Conservation (phyloP, 805 yeast species). For the Starmera dryadoides region DNA sequence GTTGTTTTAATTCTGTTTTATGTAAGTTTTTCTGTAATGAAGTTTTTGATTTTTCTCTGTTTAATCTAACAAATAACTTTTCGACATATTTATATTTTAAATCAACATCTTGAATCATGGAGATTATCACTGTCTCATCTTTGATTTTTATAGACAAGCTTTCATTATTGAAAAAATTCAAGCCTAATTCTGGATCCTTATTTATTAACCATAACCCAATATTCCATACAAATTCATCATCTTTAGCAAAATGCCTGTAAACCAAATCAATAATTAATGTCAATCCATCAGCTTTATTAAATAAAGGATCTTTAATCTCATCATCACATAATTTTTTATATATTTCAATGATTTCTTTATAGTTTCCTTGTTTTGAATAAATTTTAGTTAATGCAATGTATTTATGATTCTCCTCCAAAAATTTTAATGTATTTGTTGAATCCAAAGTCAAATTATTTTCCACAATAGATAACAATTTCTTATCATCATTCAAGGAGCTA, state of each 20-base stretch:
- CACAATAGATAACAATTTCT: constrained; percentile 4
- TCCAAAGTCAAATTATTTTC: neutral
- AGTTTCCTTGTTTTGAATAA: constrained; percentile 1
- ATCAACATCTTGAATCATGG: constrained; percentile 11
- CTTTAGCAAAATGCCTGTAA: constrained; percentile 7
- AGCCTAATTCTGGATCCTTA: constrained; percentile 14
- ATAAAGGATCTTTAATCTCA: constrained; percentile 3
- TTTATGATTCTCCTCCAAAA: constrained; percentile 6
- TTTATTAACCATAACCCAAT: constrained; percentile 15
- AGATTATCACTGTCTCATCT: constrained; percentile 11
- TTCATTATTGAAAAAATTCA: constrained; percentile 13
- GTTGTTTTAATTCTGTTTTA: constrained; percentile 2
- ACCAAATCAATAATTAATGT: constrained; percentile 3
- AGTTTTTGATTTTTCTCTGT: constrained; percentile 9
- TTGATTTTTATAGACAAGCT: constrained; percentile 3
- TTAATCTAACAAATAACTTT: constrained; percentile 14
- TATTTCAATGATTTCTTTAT: constrained; percentile 5
- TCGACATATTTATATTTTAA: constrained; percentile 12
- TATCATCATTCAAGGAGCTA: constrained; percentile 6
- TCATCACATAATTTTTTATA: constrained; percentile 9
- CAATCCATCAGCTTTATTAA: constrained; percentile 2
- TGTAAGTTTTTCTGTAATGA: constrained; percentile 9
- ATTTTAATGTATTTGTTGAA: constrained; percentile 3
- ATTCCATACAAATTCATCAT: constrained; percentile 8
- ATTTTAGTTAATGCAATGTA: constrained; percentile 9